These are phyloP conservation scores for Mortierella sp. DNA, from an alignment of 371 early-diverging fungal species.

Conservation along the genomic window DNA sequence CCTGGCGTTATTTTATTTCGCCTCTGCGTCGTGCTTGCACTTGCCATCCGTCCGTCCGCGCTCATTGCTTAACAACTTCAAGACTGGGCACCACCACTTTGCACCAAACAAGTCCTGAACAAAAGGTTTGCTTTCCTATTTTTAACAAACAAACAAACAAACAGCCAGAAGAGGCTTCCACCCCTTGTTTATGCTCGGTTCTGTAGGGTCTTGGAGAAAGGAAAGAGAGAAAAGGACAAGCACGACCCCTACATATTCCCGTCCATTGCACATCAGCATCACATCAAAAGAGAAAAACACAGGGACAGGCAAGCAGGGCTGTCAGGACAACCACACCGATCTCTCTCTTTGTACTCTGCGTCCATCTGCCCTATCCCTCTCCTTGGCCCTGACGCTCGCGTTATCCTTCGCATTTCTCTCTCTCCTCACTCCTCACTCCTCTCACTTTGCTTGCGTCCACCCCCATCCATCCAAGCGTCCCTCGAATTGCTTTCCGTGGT, in stretches of 20 bases:
- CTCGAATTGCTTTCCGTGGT: neutral
- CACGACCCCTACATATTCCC: constrained; percentile 3
- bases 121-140: neutral
- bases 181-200: neutral
- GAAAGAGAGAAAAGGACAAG: neutral
- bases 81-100: neutral
- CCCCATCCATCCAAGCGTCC: neutral
- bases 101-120: neutral
- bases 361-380: neutral
- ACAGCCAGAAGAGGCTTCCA: neutral
- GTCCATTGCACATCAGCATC: neutral
- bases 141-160: constrained; percentile 1
- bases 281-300: neutral
- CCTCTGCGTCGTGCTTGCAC: neutral
- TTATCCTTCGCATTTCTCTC: neutral
- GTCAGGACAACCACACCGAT: neutral
- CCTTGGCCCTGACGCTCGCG: constrained; percentile 6
- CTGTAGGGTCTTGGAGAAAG: neutral
- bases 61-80: neutral
- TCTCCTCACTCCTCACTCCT: neutral
- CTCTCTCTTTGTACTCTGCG: neutral
- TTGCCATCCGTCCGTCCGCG: neutral
- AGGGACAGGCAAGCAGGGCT: neutral
- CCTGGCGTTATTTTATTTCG: neutral
- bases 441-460: neutral